These are phyloP conservation scores for Lichtheimia hyalospora DNA, from an alignment of 371 early-diverging fungal genomes.

Conservation along the genomic window DNA sequence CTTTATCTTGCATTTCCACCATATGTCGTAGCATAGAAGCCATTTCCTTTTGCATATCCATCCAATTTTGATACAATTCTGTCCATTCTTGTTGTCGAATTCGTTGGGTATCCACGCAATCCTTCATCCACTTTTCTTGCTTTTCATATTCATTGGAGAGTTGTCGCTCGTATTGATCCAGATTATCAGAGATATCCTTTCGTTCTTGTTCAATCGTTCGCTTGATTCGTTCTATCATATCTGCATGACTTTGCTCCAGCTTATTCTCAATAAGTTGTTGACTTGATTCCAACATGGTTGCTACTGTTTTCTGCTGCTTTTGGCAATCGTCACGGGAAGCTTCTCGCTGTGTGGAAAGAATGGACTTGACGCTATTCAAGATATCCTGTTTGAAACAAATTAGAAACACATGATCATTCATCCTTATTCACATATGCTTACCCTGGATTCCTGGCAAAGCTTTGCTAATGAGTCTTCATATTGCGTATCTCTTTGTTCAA, in stretches of 20 bases:
- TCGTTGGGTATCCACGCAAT: not conserved
- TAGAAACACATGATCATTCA: too few relatives aligned
- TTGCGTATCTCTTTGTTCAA: not conserved
- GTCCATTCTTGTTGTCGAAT: not conserved
- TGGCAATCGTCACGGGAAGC: not conserved
- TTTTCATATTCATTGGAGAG: not conserved
- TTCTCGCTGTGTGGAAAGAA: not conserved
- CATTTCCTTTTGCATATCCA: not conserved
- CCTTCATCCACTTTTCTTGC: not conserved
- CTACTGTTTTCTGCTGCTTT: not conserved
- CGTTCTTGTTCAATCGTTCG: not conserved
- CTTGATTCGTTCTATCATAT: not conserved
- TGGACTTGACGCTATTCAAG: not conserved
- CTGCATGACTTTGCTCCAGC: not conserved
- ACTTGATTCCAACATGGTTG: not conserved
- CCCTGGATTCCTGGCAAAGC: too few relatives aligned
- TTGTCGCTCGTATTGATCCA: not conserved
- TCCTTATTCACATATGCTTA: too few relatives aligned
- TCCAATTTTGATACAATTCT: not conserved
- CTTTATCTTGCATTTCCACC: not conserved
- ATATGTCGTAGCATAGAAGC: not conserved
- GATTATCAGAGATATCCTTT: not conserved
- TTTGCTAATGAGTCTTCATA: not conserved
- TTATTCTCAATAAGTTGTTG: not conserved
- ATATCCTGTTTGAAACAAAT: not conserved